A percentile compares a stretch with the other conserved stretches of the same genome.
These are phyloP conservation scores for Cutaneotrichosporon cutaneum DNA, from an alignment of 1,284 basidiomycete species.

Conservation along the genomic window DNA sequence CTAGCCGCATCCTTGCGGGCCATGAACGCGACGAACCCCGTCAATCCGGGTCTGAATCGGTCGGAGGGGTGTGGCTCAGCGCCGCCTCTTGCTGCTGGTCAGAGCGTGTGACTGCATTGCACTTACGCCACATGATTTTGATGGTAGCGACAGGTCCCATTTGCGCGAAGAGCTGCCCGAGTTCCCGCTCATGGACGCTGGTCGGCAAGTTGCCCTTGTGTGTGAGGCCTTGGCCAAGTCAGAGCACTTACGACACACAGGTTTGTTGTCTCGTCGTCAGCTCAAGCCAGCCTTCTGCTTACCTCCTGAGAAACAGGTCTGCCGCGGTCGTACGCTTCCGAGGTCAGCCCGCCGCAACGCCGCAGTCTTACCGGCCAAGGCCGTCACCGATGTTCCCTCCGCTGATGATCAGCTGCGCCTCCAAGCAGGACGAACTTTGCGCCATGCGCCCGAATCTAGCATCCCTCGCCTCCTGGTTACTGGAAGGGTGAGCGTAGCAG, in stretches of 20 bases:
- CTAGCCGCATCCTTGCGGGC: slow-evolving; percentile 81
- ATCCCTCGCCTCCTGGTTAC: slow-evolving; percentile 87
- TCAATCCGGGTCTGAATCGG: slow-evolving; percentile 69
- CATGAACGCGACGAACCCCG: slow-evolving; percentile 96
- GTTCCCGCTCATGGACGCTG: slow-evolving; percentile 73
- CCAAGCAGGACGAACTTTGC: slow-evolving; percentile 56
- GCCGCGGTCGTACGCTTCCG: slow-evolving; percentile 30
- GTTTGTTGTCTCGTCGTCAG: slow-evolving; percentile 70
- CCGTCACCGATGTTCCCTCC: slow-evolving; percentile 69
- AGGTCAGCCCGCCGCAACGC: too few species aligned
- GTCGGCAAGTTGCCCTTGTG: slow-evolving; percentile 60
- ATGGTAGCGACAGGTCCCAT: slow-evolving; percentile 58
- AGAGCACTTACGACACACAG: slow-evolving; percentile 71
- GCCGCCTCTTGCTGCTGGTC: not conserved
- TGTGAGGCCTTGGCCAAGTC: not conserved
- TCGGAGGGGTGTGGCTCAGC: not conserved
- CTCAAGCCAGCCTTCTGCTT: not conserved
- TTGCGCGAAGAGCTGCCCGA: slow-evolving; percentile 81
- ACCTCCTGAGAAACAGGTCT: not conserved
- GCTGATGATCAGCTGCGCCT: slow-evolving; percentile 34
- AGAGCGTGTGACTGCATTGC: slow-evolving; percentile 21
- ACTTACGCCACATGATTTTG: slow-evolving; percentile 94
- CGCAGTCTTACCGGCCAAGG: slow-evolving; percentile 70
- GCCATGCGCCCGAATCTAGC: slow-evolving; percentile 69
- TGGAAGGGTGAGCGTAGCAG: slow-evolving; percentile 43